A percentile compares a stretch with the other conserved stretches of the same genome.
Conservation (phyloP, 345 rosid genomes). For the Brassica rapa region DNA sequence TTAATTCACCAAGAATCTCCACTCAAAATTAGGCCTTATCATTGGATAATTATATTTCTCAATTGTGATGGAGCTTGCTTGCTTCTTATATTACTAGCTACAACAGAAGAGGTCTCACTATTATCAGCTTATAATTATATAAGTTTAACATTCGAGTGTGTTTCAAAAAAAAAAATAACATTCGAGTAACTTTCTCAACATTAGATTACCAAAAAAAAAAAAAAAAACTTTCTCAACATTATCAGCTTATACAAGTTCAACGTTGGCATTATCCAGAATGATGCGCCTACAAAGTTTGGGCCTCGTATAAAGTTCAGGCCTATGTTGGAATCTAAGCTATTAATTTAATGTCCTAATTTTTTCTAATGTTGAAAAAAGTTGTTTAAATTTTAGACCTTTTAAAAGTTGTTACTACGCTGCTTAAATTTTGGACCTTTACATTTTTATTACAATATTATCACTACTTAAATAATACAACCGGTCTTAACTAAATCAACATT, state of each 20-base stretch:
- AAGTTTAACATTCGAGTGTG: neutral
- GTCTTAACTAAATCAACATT: neutral
- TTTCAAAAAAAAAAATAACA: too few species aligned
- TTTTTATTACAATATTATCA: too few species aligned
- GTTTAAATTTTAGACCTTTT: too few species aligned
- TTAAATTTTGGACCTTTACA: neutral
- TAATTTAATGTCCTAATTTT: too few species aligned
- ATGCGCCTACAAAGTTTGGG: neutral
- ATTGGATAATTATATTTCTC: neutral
- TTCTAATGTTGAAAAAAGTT: too few species aligned
- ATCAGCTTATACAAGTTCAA: neutral
- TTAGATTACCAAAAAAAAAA: too few species aligned
- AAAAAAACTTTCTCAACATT: neutral
- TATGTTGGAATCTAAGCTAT: too few species aligned
- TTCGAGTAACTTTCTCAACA: neutral
- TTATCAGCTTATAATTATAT: neutral
- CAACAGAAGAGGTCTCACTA: neutral
- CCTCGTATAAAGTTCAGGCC: neutral
- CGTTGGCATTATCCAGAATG: neutral
- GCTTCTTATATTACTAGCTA: neutral
- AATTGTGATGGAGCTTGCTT: neutral
- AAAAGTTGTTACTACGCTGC: too few species aligned
- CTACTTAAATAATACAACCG: neutral
- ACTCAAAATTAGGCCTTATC: neutral
- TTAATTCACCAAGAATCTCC: slow-evolving; percentile 21